Conservation (phyloP, 352 stramenopile species). For the Pythium coloratum region DNA sequence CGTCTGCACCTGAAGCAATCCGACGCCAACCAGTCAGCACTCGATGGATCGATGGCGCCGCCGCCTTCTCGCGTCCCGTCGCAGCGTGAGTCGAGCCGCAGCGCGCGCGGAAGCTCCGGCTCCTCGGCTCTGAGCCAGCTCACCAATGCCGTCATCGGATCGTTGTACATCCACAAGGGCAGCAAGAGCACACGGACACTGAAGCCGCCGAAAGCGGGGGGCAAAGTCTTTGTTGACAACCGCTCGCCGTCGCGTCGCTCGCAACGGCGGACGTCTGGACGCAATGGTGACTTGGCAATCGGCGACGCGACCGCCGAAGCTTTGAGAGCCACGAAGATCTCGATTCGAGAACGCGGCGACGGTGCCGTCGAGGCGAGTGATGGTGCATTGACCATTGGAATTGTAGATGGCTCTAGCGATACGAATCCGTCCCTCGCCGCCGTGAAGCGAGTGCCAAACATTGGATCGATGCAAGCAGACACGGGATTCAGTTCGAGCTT, state of each 20-base stretch:
- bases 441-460: neutral
- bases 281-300: slow-evolving; percentile 9
- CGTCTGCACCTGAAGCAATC: neutral
- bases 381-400: neutral
- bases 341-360: slow-evolving; percentile 14
- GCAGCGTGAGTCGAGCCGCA: neutral
- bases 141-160: slow-evolving; percentile 16
- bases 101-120: slow-evolving; percentile 6
- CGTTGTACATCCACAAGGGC: slow-evolving; percentile 13
- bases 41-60: slow-evolving; percentile 11
- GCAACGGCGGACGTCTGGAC: slow-evolving; percentile 15
- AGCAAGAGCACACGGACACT: slow-evolving; percentile 9
- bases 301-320: neutral
- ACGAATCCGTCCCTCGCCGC: neutral
- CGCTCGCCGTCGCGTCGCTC: slow-evolving; percentile 16
- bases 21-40: neutral
- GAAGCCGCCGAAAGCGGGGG: neutral
- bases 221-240: slow-evolving; percentile 25
- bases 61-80: neutral
- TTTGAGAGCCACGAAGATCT: slow-evolving; percentile 8
- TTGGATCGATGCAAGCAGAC: neutral
- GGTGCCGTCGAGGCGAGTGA: neutral
- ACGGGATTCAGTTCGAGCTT: slow-evolving; percentile 7
- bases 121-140: slow-evolving; percentile 13
- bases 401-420: neutral